phyloP scores from a whole-genome alignment of 768 basidiomycete species.

The Termitomyces sp. region DNA sequence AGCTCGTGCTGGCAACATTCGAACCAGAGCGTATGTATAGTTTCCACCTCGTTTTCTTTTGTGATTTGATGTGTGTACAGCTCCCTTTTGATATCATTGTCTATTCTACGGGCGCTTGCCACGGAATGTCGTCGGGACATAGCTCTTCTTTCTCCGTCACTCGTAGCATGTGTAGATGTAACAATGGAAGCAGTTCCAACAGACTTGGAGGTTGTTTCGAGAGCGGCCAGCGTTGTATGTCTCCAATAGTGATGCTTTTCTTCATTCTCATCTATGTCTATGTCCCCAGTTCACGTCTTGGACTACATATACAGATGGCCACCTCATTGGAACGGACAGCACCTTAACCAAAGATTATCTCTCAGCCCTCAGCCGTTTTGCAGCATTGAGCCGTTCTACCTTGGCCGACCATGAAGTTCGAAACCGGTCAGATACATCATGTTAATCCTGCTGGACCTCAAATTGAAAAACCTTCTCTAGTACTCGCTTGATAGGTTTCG shows the following conservation, averaged over 20 bases:
- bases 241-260: neutral
- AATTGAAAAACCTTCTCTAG: slow-evolving; percentile 36
- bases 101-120: slow-evolving; percentile 78
- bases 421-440: slow-evolving; percentile 55
- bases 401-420: slow-evolving; percentile 65
- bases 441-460: neutral
- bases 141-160: slow-evolving; percentile 65
- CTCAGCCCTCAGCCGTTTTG: slow-evolving; percentile 62
- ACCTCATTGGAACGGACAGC: slow-evolving; percentile 76
- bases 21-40: slow-evolving; percentile 71
- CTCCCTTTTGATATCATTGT: slow-evolving; percentile 77
- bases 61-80: slow-evolving; percentile 34
- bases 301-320: slow-evolving; percentile 89
- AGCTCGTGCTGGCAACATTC: slow-evolving; percentile 71
- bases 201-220: slow-evolving; percentile 75
- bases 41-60: neutral
- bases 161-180: slow-evolving; percentile 63
- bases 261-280: slow-evolving; percentile 4
- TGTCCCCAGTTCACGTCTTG: slow-evolving; percentile 78
- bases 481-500: slow-evolving; percentile 82
- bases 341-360: slow-evolving; percentile 70
- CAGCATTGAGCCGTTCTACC: slow-evolving; percentile 53
- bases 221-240: slow-evolving; percentile 80
- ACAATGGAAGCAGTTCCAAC: slow-evolving; percentile 52
- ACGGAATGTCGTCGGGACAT: slow-evolving; percentile 88